Conservation (phyloP, 441 rosid species). For the Adansonia gregorii region DNA sequence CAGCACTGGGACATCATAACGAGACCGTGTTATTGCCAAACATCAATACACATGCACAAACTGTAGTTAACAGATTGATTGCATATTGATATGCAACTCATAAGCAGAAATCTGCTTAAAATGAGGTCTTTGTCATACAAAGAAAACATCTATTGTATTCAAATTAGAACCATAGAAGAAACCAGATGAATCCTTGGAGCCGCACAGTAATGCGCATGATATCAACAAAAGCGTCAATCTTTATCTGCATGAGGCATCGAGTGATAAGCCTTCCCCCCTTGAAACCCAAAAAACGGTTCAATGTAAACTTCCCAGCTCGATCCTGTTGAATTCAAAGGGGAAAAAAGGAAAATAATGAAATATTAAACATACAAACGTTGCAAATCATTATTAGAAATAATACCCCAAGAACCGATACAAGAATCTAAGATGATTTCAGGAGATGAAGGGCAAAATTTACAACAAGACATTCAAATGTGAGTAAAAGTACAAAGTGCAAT, state of each 20-base stretch:
- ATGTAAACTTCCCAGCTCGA: slow-evolving; percentile 18
- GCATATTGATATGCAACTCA: slow-evolving; percentile 17
- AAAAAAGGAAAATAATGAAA: neutral
- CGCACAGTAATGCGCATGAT: neutral
- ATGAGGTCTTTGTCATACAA: slow-evolving; percentile 19
- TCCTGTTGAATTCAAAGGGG: slow-evolving; percentile 22
- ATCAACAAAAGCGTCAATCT: neutral
- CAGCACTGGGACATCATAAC: neutral
- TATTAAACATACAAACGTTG: too few relatives aligned
- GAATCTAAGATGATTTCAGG: neutral
- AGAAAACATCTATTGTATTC: slow-evolving; percentile 12
- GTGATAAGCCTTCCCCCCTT: slow-evolving; percentile 21
- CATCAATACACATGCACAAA: neutral
- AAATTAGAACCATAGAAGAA: slow-evolving; percentile 1
- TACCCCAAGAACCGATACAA: too few relatives aligned
- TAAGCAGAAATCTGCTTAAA: neutral
- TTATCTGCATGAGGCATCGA: neutral
- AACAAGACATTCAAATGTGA: neutral
- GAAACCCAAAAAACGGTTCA: neutral
- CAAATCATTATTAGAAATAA: neutral
- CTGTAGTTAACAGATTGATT: neutral
- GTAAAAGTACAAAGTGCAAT: neutral
- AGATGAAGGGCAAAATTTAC: neutral
- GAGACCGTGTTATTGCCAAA: slow-evolving; percentile 1
- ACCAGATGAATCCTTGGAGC: neutral